Percentiles rank a stretch among this genome's conserved stretches.
Evolutionary conservation across 1,139 yeast genomes (phyloP).

Genomic region (Debaryomycetaceae sp.): DNA sequence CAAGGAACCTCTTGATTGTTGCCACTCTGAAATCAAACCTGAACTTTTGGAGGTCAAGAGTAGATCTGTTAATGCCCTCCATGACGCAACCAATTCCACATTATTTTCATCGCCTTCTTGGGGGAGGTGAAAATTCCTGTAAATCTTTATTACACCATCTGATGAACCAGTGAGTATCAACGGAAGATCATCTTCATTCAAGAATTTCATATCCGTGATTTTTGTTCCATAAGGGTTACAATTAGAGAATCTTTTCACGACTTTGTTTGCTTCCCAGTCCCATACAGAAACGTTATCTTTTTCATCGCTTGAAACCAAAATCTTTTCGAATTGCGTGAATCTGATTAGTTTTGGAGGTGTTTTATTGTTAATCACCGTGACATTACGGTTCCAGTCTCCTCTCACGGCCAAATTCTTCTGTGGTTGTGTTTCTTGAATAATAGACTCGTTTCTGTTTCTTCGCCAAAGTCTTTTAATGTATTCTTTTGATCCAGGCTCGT

Average conservation of each 20-base stretch:
- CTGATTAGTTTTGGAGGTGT: constrained; percentile 76
- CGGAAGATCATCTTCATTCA: constrained; percentile 92
- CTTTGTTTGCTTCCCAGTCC: constrained; percentile 72
- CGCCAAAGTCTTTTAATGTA: constrained; percentile 86
- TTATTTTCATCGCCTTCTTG: constrained; percentile 24
- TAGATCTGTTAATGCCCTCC: constrained; percentile 92
- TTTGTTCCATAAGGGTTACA: constrained; percentile 85
- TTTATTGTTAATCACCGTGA: constrained; percentile 63
- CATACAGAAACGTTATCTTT: constrained; percentile 81
- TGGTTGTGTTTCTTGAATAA: constrained; percentile 84
- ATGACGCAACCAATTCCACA: constrained; percentile 72
- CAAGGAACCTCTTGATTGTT: constrained; percentile 88
- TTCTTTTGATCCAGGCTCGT: constrained; percentile 91
- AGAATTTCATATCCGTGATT: constrained; percentile 78
- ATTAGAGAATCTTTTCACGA: constrained; percentile 71
- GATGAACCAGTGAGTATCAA: constrained; percentile 83
- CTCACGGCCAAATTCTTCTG: constrained; percentile 80
- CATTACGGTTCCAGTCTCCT: constrained; percentile 79
- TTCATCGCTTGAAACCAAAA: constrained; percentile 78
- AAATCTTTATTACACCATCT: constrained; percentile 88
- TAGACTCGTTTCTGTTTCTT: constrained; percentile 79
- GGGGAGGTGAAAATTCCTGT: constrained; percentile 65
- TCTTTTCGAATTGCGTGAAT: constrained; percentile 89
- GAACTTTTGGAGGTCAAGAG: constrained; percentile 76
- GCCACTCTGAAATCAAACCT: constrained; percentile 93